Conservation (phyloP, 495 filamentous ascomycete species). For the Lindgomyces ingoldianus region DNA sequence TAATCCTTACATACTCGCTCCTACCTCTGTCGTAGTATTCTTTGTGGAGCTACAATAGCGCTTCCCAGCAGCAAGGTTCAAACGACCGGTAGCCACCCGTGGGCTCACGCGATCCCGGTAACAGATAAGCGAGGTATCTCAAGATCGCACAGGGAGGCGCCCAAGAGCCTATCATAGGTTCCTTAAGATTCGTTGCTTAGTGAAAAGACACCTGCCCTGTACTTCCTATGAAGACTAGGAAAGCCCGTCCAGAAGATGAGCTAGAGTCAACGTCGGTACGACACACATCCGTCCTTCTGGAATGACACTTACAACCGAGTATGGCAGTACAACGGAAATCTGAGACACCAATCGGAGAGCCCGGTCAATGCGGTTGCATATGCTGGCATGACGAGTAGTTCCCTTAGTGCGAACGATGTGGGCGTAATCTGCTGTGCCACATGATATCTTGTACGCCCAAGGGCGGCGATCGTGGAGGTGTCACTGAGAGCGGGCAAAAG, state of each 20-base stretch:
- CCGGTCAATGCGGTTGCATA: conserved; percentile 8
- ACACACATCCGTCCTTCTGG: conserved; percentile 13
- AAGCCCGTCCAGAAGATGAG: background rate
- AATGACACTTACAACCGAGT: background rate
- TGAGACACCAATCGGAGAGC: conserved; percentile 35
- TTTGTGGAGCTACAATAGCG: background rate
- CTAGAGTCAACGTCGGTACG: conserved; percentile 22
- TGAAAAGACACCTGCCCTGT: background rate
- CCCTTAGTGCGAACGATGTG: background rate
- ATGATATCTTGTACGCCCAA: conserved; percentile 1
- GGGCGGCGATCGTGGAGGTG: conserved; percentile 21
- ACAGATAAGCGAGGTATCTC: background rate
- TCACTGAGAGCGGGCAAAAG: conserved; percentile 1
- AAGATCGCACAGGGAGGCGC: background rate
- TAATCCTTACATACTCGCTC: background rate
- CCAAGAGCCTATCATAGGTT: no score
- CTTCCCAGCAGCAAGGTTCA: background rate
- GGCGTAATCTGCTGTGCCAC: background rate
- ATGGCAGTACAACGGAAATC: no score
- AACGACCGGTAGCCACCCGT: background rate
- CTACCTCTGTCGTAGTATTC: background rate
- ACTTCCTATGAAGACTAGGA: background rate
- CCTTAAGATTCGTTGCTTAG: no score
- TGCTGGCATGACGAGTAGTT: background rate
- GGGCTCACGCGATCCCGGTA: background rate